Base-by-base conservation (phyloP, 805 yeast genomes). In the Yarrowia sp. region DNA sequence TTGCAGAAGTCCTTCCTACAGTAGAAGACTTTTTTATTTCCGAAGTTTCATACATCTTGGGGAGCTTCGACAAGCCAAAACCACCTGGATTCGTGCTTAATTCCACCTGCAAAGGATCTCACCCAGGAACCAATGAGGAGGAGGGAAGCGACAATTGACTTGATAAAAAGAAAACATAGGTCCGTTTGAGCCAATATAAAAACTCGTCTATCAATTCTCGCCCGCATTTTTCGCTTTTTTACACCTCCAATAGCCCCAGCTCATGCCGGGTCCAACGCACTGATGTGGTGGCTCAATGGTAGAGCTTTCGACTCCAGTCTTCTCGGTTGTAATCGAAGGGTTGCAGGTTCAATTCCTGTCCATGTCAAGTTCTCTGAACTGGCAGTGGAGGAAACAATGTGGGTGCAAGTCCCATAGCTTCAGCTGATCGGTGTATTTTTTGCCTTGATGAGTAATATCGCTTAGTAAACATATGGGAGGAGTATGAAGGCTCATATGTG, bases 291-390 rank as follows among this genome's bases (percentile, higher is more conserved):
- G 87, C 87, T 83, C 87, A 83, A 83, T 83, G 87, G 87, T 83
- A 83, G 87, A 83, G 87, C 86, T 81, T 83, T 83, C 84, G 87
- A 83, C 84, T 83, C 87, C 87, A 83, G 82, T 67, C 56, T 22
- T 18, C 41, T 32, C 75, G 77, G 62, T 58, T 58, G 62, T 29
- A 73, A 83, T 82, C 88, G 84, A 82, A 83, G 82, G 87, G 87
- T 82, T 84, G 87, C 87, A 84, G 87, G 87, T 84, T 84, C 87
- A 81, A 84, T 82, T 84, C 87, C 87, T 84, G 87, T 83, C 86
- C 84, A 86, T 83, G 84, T 82, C 85, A 82, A 35, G 55, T 31
- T 47, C 55, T 44, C 27, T 4, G 47, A 27, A 42, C 32, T 42
- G 49, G 33, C 49, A 42, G 49, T 39, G 32, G 49, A 42, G 49